phyloP scores from a whole-genome alignment of 2,329 filamentous ascomycete genomes.

The Teratosphaeria zuluensis region DNA sequence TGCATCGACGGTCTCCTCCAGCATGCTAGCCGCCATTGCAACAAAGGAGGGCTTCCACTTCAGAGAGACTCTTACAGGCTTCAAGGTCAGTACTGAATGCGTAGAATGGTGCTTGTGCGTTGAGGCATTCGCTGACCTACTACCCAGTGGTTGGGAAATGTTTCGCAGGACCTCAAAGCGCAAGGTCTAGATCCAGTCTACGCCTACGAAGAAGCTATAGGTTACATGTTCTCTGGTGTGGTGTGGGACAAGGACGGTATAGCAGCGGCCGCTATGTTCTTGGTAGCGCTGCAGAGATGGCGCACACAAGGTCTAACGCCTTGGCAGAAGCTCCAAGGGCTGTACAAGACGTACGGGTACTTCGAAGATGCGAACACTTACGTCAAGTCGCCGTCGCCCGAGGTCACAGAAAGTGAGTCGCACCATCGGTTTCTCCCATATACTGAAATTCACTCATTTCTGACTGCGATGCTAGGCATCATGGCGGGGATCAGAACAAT shows the following conservation, averaged over 20 bases:
- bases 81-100: constrained; percentile 34
- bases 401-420: constrained; percentile 33
- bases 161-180: constrained; percentile 42
- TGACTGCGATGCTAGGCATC: background rate
- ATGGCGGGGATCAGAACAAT: background rate
- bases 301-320: constrained; percentile 45
- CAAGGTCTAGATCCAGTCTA: constrained; percentile 44
- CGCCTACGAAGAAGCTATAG: constrained; percentile 57
- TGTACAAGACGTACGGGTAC: constrained; percentile 39
- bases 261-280: constrained; percentile 49
- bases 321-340: constrained; percentile 29
- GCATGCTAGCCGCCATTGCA: constrained; percentile 52
- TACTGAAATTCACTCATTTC: too few relatives aligned
- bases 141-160: constrained; percentile 49
- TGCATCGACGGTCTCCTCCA: constrained; percentile 53
- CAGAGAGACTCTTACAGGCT: constrained; percentile 54
- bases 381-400: constrained; percentile 47
- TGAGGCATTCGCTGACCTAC: too few relatives aligned
- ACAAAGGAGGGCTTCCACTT: constrained; percentile 46
- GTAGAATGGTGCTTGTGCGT: too few relatives aligned
- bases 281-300: constrained; percentile 47
- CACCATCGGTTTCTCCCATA: background rate
- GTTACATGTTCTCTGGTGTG: constrained; percentile 55
- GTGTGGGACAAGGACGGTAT: constrained; percentile 58
- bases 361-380: constrained; percentile 57